Base-by-base conservation (phyloP, 768 basidiomycete species). In the Collybia sordida region DNA sequence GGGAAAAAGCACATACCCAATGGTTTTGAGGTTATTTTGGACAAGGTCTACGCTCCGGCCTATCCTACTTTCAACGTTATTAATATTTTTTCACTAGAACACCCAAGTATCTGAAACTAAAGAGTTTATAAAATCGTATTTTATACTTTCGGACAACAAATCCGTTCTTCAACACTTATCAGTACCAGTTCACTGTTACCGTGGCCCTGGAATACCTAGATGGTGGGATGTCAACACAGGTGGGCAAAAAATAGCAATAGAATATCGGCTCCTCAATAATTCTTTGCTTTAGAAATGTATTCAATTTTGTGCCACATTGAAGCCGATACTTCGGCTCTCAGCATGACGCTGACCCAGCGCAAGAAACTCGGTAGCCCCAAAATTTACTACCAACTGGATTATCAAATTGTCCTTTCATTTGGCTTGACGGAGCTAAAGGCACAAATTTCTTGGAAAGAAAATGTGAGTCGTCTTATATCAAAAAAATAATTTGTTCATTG, bases 381-480 rank as follows among this genome's bases (percentile, higher is more conserved):
- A 23, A n/a, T 22, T 7, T 59, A 51, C 45, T 63, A 45, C 42
- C 28, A 41, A 17, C 22, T 63, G 11, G 47, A 55, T n/a, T 57
- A 52, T 40, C 58, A 59, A 6, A 49, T 61, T 37, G 52, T 57
- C 6, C 50, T 61, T 14, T 50, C 37, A 2, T 59, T 63, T 42
- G 62, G 59, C 9, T 37, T 59, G 19, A 61, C 62, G 6, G 62
- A 61, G 38, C 50, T 61, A 9, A 56, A 49, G 14, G 59, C 62
- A 6, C 58, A 61, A 21, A 51, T 61, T 3, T 52, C 37, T 6
- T 63, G 62, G 59, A 49, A 21, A 12, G 58, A 63, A 21, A 21
- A 59, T 36, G 61, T 57, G 21, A 37, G 23, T 31, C 14, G 31
- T 31, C 31, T 3, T 12, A 11, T 14, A 31, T n/a, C n/a, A n/a